These are phyloP conservation scores for Raphanus hybrid DNA, from an alignment of 441 rosid species.

Conservation along the genomic window DNA sequence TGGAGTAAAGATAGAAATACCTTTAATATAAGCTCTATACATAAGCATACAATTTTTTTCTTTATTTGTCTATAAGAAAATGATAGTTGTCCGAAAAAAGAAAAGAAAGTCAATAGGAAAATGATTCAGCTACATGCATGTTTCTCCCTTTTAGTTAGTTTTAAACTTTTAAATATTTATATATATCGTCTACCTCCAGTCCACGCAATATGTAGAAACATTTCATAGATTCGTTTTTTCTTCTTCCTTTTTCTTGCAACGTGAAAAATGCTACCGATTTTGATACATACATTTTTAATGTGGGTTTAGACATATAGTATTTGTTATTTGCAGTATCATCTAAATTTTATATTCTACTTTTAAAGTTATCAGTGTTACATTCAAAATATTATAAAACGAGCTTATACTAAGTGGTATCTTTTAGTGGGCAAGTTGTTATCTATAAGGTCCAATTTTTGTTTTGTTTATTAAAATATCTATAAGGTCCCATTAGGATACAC, in stretches of 20 bases:
- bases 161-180: background rate
- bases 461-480: too few relatives aligned
- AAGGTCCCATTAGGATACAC: too few relatives aligned
- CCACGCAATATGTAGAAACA: background rate
- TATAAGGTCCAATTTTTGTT: too few relatives aligned
- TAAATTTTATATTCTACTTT: background rate
- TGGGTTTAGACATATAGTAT: background rate
- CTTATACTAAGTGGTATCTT: background rate
- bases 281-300: background rate
- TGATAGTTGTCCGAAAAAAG: too few relatives aligned
- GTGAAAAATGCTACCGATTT: background rate
- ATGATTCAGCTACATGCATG: background rate
- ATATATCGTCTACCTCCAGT: too few relatives aligned
- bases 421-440: too few relatives aligned
- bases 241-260: background rate
- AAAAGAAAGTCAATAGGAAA: too few relatives aligned
- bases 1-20: too few relatives aligned
- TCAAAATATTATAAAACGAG: background rate
- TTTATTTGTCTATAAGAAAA: too few relatives aligned
- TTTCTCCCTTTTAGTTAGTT: background rate
- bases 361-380: background rate
- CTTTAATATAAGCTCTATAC: too few relatives aligned
- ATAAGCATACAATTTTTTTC: too few relatives aligned
- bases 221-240: background rate
- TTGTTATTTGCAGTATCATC: background rate